Evolutionary conservation across 805 yeast species (phyloP), one percentile per base, ranked within the genome.

Genomic region (Cyberlindnera mississippiensis): DNA sequence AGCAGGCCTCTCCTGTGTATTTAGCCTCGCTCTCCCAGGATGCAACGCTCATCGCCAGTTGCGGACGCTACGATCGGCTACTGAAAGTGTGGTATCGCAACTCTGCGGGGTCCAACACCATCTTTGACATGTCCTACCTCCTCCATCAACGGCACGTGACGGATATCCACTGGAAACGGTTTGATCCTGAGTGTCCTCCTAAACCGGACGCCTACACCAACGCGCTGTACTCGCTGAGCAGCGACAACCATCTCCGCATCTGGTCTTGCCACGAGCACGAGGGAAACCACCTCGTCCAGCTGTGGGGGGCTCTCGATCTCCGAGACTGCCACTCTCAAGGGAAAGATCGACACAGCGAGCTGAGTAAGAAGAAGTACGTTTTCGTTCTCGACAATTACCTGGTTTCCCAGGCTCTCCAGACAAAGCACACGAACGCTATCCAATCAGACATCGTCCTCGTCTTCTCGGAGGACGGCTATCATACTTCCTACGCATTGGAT

Each of bases 51-150:
- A 76, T 89, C 16, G 84, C 89, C 8, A 73, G 82, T 37, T 71
- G 75, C 29, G 80, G 85, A 0, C 67, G 66, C 31, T 76, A 72
- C 57, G 96, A 87, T 58, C 68, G 69, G 28, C 66, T 84, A 12
- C 79, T 86, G 22, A 87, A 86, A 56, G 68, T 87, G 2, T 90
- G 96, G 96, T 71, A 80, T 40, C 67, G 96, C 38, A 69, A 79
- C 7, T 74, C 83, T 7, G 85, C 80, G 54, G 88, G 40, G 6
- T 73, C 20, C 78, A 76, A 28, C 72, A 78, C 30, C 71, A 81
- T 72, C 20, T 88, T 87, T 57, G 93, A 84, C 52, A 64, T 87
- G 47, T 65, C 78, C 0, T 81, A 84, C 52, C 62, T 88, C 17
- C 71, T 76, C n/a, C 95, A 85, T 55, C 78, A 82, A 2, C 56